Percentiles rank a stretch among this genome's conserved stretches.
Conservation (phyloP, 306 rosid genomes). For the Cicer arietinum region DNA sequence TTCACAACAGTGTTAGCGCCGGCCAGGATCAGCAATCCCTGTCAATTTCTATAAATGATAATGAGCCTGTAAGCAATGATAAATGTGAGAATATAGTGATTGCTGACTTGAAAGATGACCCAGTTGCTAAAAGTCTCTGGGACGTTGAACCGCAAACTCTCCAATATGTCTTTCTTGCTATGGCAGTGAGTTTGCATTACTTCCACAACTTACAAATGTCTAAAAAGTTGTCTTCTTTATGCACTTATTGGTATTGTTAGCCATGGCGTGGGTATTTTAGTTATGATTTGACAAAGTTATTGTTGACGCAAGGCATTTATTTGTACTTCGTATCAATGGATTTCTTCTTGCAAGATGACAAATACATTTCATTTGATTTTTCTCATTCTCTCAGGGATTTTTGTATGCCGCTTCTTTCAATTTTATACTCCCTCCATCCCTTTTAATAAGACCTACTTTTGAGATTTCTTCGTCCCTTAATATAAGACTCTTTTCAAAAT, state of each 20-base stretch:
- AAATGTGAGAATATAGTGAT: slow-evolving; percentile 46
- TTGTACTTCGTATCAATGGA: slow-evolving; percentile 35
- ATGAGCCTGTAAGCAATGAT: slow-evolving; percentile 49
- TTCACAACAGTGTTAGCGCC: slow-evolving; percentile 62
- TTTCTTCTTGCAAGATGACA: slow-evolving; percentile 35
- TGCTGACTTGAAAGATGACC: slow-evolving; percentile 67
- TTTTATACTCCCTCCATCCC: slow-evolving; percentile 3
- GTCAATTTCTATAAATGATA: slow-evolving; percentile 58
- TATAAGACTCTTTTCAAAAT: too few relatives aligned
- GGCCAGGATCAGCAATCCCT: slow-evolving; percentile 51
- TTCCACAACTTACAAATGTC: slow-evolving; percentile 35
- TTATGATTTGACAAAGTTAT: slow-evolving; percentile 40
- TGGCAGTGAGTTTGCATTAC: slow-evolving; percentile 73
- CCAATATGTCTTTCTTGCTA: slow-evolving; percentile 70
- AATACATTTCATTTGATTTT: slow-evolving; percentile 23
- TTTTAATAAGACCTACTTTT: too few relatives aligned
- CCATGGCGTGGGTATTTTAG: slow-evolving; percentile 32
- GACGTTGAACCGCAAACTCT: slow-evolving; percentile 62
- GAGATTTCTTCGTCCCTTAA: too few relatives aligned
- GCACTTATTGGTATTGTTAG: slow-evolving; percentile 18
- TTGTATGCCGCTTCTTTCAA: slow-evolving; percentile 8
- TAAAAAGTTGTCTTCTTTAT: slow-evolving; percentile 30
- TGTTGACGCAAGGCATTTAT: slow-evolving; percentile 28
- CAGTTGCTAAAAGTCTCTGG: slow-evolving; percentile 72
- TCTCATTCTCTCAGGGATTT: slow-evolving; percentile 27